These are phyloP conservation scores for Trichomonas vaginalis DNA, from an alignment of 208 protist genomes.

Conservation along the genomic window DNA sequence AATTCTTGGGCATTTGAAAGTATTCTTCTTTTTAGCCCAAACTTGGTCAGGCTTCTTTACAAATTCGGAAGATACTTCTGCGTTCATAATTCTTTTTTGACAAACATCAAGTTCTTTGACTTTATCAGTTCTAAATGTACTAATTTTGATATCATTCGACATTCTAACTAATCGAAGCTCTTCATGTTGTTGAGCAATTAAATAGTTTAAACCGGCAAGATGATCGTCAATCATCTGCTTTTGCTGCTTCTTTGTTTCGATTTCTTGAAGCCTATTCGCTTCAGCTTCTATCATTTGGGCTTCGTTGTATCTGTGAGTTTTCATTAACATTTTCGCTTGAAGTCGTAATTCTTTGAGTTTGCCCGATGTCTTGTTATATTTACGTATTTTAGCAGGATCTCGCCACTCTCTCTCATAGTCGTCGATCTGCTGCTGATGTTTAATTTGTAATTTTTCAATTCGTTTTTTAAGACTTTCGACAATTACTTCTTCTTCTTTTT, in stretches of 20 bases:
- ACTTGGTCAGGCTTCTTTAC: neutral
- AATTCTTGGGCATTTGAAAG: neutral
- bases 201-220: neutral
- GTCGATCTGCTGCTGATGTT: neutral
- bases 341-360: neutral
- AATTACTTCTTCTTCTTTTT: neutral
- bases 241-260: neutral
- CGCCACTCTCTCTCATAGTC: neutral
- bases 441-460: neutral
- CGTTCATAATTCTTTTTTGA: neutral
- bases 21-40: neutral
- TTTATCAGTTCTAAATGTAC: neutral
- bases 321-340: neutral
- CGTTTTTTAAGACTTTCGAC: neutral
- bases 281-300: neutral
- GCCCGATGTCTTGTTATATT: neutral
- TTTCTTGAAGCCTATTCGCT: neutral
- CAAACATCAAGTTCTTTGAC: neutral
- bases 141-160: neutral
- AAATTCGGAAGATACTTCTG: neutral
- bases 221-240: neutral
- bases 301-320: neutral
- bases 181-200: neutral
- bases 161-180: neutral
- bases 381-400: neutral